Evolutionary conservation across 2,329 filamentous ascomycete genomes (phyloP), one percentile per base, ranked within the genome.

Genomic region (Raffaelea arxii): DNA sequence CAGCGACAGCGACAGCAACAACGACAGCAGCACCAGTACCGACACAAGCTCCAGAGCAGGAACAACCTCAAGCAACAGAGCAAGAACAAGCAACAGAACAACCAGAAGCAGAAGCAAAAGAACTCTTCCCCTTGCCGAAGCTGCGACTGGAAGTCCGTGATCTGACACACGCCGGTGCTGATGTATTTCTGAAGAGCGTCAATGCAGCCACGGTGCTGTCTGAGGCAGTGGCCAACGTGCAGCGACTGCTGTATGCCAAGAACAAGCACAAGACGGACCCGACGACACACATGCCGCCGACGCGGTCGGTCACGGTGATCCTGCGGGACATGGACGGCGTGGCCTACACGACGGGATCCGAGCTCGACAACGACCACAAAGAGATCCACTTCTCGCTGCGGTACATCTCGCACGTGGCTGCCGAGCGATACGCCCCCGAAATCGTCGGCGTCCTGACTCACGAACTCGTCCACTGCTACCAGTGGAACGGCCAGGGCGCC

Each of bases 401-500:
- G 41, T 95, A 96, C 68, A 80, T 95, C 54, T 58, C 67, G 38
- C 55, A 59, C 40, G 68, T 78, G 52, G 47, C 57, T 27, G 56
- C 72, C 0, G 55, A 65, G 11, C 71, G 73, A 42, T 65, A 66
- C 12, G 52, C 60, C 22, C 57, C 72, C 35, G 88, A 97, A 66
- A 79, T 96, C 49, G 67, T 77, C 18, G 92, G 92, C 36, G 89
- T 97, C 1, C 64, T 97, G 19, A 84, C 85, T 2, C 91, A 97
- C 61, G 91, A 97, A 65, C 82, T 96, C 51, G 91, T 97, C 14
- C 92, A 97, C 67, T 96, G 89, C 66, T 94, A 85, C 66, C 91
- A 97, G 64, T 84, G 86, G 65, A 82, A 87, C 55, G 84, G 72
- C 2, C 68, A 56, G 19, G 72, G 71, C 2, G 68, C 67, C 4